Base-by-base conservation (phyloP, 306 rosid species). In the Rosa rugosa region DNA sequence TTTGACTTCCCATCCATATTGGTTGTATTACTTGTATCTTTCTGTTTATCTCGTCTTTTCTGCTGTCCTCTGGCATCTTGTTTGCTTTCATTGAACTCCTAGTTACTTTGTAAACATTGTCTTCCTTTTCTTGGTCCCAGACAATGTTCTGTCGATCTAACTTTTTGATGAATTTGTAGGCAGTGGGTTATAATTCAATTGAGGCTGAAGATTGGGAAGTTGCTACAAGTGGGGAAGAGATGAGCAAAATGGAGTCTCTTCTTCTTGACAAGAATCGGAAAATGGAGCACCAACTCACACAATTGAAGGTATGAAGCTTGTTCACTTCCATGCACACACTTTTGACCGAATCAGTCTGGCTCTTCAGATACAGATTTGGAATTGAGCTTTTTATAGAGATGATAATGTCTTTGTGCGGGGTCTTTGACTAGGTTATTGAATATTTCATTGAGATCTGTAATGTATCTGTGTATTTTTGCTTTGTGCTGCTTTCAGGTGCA, bases 181-280 rank as follows among this genome's bases (percentile, higher is more conserved):
- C 98, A 3, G 98, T 95, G 63, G 98, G 96, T 74, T 95, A 95
- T 89, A 95, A 95, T 79, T 95, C 98, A 23, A 93, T 95, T 77
- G 99, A 95, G 89, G 97, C 97, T 41, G 99, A 95, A 87, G 99
- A 95, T 88, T 95, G 99, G 99, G 98, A 95, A 71, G 96, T 75
- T 65, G 96, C 99, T 81, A 93, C 98, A 60, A 90, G 96, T 50
- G 99, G 96, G 85, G 99, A 95, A 81, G 99, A 95, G 90, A 90
- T 93, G 98, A 95, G 98, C 89, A 91, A 91, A 94, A 91, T 95
- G 99, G 99, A 95, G 83, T 91, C 96, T 83, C 98, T 95, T 85
- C 99, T 95, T 85, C 99, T 95, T 83, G 98, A 95, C 83, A 95
- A 95, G 85, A 95, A 95, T 88, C 90, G 96, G 60, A 95, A 95